These are phyloP conservation scores for Balansia obtecta DNA, from an alignment of 2,329 filamentous ascomycete genomes.

Conservation along the genomic window DNA sequence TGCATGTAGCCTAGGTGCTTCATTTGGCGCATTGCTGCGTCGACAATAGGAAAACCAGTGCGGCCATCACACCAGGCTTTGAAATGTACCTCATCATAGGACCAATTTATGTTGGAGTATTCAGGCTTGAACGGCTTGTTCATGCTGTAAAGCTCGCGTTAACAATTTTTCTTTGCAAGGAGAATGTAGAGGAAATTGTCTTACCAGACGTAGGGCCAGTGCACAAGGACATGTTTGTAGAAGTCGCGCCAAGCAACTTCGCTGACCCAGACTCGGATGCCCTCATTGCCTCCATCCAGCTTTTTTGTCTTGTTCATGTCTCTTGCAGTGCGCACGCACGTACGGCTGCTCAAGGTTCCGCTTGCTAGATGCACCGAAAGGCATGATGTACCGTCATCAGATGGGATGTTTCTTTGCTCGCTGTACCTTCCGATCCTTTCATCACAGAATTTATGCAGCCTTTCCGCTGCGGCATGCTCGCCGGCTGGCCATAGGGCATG, in stretches of 20 bases:
- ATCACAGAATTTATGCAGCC: constrained; percentile 55
- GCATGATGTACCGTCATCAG: constrained; percentile 48
- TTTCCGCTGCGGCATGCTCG: constrained; percentile 54
- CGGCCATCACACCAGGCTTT: constrained; percentile 59
- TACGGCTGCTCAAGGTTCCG: constrained; percentile 56
- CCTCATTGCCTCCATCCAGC: constrained; percentile 53
- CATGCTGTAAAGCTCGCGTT: constrained; percentile 24
- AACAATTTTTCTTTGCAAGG: neutral
- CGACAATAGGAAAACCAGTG: constrained; percentile 74
- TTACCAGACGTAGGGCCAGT: constrained; percentile 75
- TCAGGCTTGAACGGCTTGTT: constrained; percentile 63
- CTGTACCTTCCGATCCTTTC: constrained; percentile 51
- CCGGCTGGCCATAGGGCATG: constrained; percentile 58
- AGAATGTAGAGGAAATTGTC: constrained; percentile 11
- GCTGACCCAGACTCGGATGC: constrained; percentile 63
- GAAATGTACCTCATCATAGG: constrained; percentile 59
- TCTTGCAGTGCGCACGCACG: constrained; percentile 50
- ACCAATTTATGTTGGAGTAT: constrained; percentile 73
- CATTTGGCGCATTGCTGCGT: constrained; percentile 76
- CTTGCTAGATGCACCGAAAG: constrained; percentile 62
- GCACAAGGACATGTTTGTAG: constrained; percentile 71
- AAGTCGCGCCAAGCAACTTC: constrained; percentile 83
- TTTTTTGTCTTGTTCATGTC: constrained; percentile 50
- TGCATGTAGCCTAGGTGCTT: constrained; percentile 63
- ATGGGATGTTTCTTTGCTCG: constrained; percentile 52